Evolutionary conservation across 257 asterid species (phyloP).

Genomic region (Scutellaria baicalensis): DNA sequence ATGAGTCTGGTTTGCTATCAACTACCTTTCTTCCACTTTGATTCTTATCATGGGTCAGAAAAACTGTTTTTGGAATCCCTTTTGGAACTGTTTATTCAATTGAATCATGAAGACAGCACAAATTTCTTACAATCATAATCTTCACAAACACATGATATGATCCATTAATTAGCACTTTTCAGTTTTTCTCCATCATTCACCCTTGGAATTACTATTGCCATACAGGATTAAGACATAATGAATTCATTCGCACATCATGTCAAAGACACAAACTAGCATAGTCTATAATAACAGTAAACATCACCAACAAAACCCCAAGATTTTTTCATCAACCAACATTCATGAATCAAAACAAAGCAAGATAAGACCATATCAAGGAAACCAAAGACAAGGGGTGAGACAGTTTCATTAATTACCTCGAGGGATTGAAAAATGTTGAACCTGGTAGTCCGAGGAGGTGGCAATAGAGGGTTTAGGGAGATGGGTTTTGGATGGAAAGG

Average conservation of each 20-base stretch:
- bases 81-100: not conserved
- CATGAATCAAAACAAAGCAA: not conserved
- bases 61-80: not conserved
- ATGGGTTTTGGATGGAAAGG: constrained; percentile 50
- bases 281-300: not conserved
- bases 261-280: not conserved
- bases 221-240: not conserved
- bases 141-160: not conserved
- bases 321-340: not conserved
- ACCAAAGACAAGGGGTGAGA: not conserved
- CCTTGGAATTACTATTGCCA: not conserved
- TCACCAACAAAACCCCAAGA: not conserved
- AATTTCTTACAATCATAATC: not conserved
- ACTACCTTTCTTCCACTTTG: constrained; percentile 26
- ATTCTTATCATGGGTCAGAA: constrained; percentile 8
- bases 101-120: not conserved
- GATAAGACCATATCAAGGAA: not conserved
- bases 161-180: not conserved
- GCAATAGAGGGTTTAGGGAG: constrained; percentile 41
- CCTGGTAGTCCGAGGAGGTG: constrained; percentile 45
- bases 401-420: constrained; percentile 31
- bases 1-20: constrained; percentile 24
- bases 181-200: not conserved
- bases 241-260: not conserved
- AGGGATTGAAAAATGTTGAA: constrained; percentile 37